A percentile compares a stretch with the other conserved stretches of the same genome.
These are phyloP conservation scores for Fagus sylvatica DNA, from an alignment of 306 rosid species.

Conservation along the genomic window DNA sequence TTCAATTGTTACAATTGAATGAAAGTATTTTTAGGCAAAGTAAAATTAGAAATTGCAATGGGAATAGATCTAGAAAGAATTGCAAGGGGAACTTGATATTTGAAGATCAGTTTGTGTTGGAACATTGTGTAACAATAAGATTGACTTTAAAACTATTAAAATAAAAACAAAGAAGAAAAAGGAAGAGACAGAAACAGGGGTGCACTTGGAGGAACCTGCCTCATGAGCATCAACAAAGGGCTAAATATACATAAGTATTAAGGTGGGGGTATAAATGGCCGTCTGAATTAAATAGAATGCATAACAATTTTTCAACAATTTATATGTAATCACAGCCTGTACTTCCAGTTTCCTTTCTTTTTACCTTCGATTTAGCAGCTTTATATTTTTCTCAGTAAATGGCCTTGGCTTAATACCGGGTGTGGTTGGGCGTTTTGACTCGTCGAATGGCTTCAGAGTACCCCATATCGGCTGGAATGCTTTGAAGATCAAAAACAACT, in stretches of 20 bases:
- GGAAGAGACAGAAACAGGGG: no score
- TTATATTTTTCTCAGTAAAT: conserved; percentile 59
- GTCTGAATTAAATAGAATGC: conserved; percentile 3
- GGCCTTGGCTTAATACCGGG: conserved; percentile 98
- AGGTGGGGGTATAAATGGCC: neutral
- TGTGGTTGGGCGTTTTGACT: conserved; percentile 87
- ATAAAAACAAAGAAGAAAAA: no score
- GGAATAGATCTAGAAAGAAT: no score
- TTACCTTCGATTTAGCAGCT: conserved; percentile 26
- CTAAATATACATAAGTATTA: neutral
- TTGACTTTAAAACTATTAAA: no score
- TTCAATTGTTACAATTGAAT: no score
- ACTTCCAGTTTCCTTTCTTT: conserved; percentile 1
- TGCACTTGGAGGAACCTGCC: no score
- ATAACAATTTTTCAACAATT: conserved; percentile 11
- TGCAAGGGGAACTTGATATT: no score
- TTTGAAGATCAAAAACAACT: conserved; percentile 56
- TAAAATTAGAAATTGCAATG: no score
- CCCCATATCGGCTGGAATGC: conserved; percentile 99
- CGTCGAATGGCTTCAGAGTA: conserved; percentile 83
- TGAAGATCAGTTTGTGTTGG: no score
- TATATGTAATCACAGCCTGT: conserved; percentile 4
- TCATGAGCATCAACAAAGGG: no score
- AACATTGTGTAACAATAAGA: no score
- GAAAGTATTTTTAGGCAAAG: no score